These are phyloP conservation scores for Solanum raphanifolium DNA, from an alignment of 257 asterid species.

Conservation along the genomic window DNA sequence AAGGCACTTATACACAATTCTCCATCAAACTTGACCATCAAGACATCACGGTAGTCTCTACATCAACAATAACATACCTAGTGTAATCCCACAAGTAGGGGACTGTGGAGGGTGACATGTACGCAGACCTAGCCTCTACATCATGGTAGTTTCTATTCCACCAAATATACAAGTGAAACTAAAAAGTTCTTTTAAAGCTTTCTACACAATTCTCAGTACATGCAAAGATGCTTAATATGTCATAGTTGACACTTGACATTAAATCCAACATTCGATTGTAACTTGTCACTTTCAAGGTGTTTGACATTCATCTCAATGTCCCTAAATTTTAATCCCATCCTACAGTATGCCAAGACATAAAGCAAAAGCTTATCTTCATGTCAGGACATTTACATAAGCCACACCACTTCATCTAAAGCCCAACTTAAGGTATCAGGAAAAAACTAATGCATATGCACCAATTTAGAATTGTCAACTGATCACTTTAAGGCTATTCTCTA, in stretches of 20 bases:
- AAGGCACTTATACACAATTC: not conserved
- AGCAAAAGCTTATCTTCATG: not conserved
- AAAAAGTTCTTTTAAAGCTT: not conserved
- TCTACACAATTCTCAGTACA: not conserved
- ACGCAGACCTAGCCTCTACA: not conserved
- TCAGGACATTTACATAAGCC: not conserved
- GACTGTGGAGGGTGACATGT: not conserved
- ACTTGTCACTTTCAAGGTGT: not conserved
- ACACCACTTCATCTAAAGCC: not conserved
- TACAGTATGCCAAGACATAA: not conserved
- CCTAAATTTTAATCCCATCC: not conserved
- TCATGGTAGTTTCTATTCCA: not conserved
- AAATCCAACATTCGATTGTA: not conserved
- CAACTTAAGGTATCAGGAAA: not conserved
- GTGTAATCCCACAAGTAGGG: not conserved
- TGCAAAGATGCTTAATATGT: not conserved
- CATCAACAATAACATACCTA: not conserved
- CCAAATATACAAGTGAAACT: not conserved
- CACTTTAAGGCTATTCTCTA: not conserved
- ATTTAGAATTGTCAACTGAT: not conserved
- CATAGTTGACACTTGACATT: not conserved
- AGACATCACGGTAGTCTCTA: not conserved
- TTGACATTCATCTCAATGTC: not conserved
- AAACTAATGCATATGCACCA: not conserved
- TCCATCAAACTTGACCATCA: not conserved